Conservation (phyloP, 768 basidiomycete genomes). For the Phanerodontia chrysosporium region DNA sequence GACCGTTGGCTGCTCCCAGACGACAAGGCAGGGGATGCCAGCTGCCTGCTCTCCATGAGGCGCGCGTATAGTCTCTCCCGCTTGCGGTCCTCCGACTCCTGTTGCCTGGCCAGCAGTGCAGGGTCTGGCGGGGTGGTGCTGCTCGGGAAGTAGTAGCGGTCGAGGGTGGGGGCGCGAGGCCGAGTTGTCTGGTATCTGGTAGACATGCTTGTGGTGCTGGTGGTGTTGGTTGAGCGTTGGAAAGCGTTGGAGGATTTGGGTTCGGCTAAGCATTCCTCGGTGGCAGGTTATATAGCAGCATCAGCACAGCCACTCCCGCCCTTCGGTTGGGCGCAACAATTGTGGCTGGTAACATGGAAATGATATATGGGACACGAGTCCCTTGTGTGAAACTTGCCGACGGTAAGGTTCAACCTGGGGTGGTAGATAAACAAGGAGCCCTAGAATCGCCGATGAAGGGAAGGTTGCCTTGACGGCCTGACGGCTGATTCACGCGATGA, state of each 20-base stretch:
- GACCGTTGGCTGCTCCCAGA: not conserved
- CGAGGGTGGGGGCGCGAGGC: constrained; percentile 3
- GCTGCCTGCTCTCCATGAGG: not conserved
- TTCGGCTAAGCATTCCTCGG: not conserved
- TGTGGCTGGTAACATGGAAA: constrained; percentile 2
- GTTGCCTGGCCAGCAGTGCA: not conserved
- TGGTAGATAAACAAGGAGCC: not conserved
- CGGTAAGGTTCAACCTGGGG: not conserved
- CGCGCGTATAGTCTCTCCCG: not conserved
- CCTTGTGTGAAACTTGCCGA: not conserved
- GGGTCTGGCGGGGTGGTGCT: constrained; percentile 5
- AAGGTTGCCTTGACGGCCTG: not conserved
- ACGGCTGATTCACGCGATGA: not conserved
- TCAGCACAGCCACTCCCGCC: constrained; percentile 3
- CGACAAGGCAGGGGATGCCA: not conserved
- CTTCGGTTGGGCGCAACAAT: constrained; percentile 1
- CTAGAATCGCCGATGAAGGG: constrained; percentile 1
- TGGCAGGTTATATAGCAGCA: constrained; percentile 5
- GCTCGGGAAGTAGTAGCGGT: constrained; percentile 6
- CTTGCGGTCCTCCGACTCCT: constrained; percentile 5
- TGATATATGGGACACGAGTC: constrained; percentile 4
- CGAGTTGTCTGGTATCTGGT: not conserved
- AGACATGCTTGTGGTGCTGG: constrained; percentile 2
- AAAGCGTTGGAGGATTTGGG: not conserved
- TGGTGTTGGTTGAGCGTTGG: not conserved